A percentile compares a stretch with the other conserved stretches of the same genome.
phyloP scores from a whole-genome alignment of 176 grass and related monocot genomes.

The Elaeis guineensis region DNA sequence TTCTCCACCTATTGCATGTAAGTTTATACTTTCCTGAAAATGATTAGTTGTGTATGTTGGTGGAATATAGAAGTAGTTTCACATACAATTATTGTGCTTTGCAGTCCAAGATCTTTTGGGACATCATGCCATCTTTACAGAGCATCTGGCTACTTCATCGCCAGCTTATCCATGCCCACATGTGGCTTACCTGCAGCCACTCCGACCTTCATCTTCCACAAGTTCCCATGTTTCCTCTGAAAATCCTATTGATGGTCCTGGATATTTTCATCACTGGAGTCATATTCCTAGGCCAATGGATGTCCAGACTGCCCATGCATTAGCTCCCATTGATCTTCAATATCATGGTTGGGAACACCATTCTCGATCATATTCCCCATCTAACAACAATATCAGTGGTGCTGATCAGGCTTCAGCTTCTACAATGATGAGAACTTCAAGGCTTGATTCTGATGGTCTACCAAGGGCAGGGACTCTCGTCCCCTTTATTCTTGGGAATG shows the following conservation, averaged over 20 bases:
- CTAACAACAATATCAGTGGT: slow-evolving; percentile 27
- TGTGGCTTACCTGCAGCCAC: slow-evolving; percentile 51
- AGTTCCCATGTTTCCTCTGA: slow-evolving; percentile 42
- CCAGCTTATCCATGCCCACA: slow-evolving; percentile 50
- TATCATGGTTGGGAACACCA: slow-evolving; percentile 55
- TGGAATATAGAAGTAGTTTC: background rate
- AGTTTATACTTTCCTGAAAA: slow-evolving; percentile 32
- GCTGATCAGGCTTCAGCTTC: slow-evolving; percentile 43
- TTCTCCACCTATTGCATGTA: slow-evolving; percentile 59
- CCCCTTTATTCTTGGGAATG: slow-evolving; percentile 45
- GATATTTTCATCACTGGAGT: slow-evolving; percentile 55
- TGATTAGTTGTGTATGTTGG: background rate
- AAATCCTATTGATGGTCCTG: slow-evolving; percentile 39
- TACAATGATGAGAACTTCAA: slow-evolving; percentile 40
- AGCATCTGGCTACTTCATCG: slow-evolving; percentile 40
- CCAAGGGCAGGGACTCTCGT: slow-evolving; percentile 25
- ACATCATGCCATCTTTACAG: slow-evolving; percentile 33
- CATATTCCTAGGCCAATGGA: slow-evolving; percentile 46
- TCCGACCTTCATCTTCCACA: slow-evolving; percentile 36
- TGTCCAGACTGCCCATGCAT: slow-evolving; percentile 28
- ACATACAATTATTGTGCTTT: slow-evolving; percentile 5
- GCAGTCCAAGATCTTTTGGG: slow-evolving; percentile 70
- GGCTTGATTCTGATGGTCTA: slow-evolving; percentile 41
- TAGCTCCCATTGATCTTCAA: slow-evolving; percentile 47
- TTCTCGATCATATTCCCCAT: slow-evolving; percentile 46